These are phyloP conservation scores for Yamadazyma blattariae DNA, from an alignment of 1,139 yeast genomes.

Conservation along the genomic window DNA sequence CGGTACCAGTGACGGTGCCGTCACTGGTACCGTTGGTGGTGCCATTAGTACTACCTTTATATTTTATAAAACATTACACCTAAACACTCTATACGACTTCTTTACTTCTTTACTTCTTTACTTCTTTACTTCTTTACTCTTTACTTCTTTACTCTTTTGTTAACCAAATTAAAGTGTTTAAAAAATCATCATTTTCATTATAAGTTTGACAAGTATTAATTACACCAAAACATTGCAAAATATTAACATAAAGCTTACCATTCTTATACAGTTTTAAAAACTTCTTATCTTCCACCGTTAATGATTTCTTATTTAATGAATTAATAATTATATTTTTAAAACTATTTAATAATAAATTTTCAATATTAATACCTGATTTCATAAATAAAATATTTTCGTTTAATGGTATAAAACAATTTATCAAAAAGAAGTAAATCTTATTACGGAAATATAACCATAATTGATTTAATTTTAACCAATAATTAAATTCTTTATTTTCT, in stretches of 20 bases:
- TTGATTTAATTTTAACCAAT: constrained; percentile 20
- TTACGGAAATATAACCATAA: constrained; percentile 35
- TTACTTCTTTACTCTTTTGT: no score
- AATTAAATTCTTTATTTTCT: no score
- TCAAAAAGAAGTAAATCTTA: constrained; percentile 26
- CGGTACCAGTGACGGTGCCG: no score
- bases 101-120: no score
- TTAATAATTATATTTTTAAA: constrained; percentile 30
- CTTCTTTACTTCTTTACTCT: no score
- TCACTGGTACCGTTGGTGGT: no score
- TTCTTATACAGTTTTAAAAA: constrained; percentile 11
- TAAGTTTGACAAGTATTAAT: constrained; percentile 10
- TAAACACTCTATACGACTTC: no score
- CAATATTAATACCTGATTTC: constrained; percentile 25
- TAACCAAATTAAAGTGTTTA: constrained; percentile 11
- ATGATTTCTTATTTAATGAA: constrained; percentile 13
- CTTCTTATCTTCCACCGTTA: constrained; percentile 5
- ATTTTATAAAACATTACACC: no score
- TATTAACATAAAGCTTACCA: constrained; percentile 9
- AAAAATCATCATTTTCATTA: constrained; percentile 6
- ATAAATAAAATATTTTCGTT: constrained; percentile 22
- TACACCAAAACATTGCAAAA: constrained; percentile 16
- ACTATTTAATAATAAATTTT: constrained; percentile 25
- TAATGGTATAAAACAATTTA: constrained; percentile 30
- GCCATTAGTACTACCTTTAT: no score